Evolutionary conservation across 805 yeast genomes (phyloP).

Genomic region (Saccharomycopsis synnaedendra): DNA sequence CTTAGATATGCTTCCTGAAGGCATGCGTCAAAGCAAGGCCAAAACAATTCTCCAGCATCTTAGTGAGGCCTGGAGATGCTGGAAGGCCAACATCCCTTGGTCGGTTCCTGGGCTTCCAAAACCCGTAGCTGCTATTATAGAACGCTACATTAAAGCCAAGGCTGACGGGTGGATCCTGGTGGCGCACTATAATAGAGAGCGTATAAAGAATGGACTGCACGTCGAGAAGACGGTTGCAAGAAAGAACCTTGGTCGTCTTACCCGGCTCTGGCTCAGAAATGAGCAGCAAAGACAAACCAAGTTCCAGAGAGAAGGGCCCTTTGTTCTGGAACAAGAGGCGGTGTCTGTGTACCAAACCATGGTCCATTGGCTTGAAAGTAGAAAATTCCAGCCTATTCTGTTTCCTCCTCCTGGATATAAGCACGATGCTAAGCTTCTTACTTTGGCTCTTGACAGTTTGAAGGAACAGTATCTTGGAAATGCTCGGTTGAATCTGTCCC

Average conservation of each 20-base stretch:
- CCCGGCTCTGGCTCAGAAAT: constrained; percentile 83
- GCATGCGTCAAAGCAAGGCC: constrained; percentile 76
- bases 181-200: constrained; percentile 84
- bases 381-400: constrained; percentile 79
- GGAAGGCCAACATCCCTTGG: constrained; percentile 99
- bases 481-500: constrained; percentile 71
- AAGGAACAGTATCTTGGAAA: constrained; percentile 70
- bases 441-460: constrained; percentile 79
- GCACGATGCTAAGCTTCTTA: constrained; percentile 84
- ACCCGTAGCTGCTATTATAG: constrained; percentile 78
- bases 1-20: constrained; percentile 94
- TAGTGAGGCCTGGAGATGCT: constrained; percentile 98
- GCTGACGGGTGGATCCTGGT: constrained; percentile 96
- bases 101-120: constrained; percentile 92
- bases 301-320: constrained; percentile 80
- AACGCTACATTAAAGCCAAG: constrained; percentile 84
- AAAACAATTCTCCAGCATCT: constrained; percentile 84
- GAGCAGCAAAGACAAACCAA: constrained; percentile 84
- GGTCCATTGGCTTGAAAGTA: constrained; percentile 84
- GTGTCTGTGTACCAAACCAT: constrained; percentile 74
- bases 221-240: constrained; percentile 92
- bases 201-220: constrained; percentile 80
- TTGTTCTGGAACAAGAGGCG: constrained; percentile 76
- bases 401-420: constrained; percentile 89
- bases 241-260: constrained; percentile 84